phyloP scores from a whole-genome alignment of 805 yeast genomes.

The Komagataella pastoris region DNA sequence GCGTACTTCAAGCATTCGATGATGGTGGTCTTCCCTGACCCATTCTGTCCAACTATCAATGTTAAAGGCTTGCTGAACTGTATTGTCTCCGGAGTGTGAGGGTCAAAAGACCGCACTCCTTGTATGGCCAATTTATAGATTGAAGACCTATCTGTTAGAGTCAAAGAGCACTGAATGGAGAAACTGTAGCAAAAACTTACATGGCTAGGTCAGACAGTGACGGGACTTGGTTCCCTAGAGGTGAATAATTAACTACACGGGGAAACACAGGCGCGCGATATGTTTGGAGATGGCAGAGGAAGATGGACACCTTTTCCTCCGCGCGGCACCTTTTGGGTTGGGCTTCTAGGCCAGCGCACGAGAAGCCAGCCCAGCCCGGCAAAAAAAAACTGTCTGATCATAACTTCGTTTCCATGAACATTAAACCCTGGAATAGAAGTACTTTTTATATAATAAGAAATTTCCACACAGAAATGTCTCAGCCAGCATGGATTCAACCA shows the following conservation, averaged over 20 bases:
- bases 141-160: slow-evolving; percentile 22
- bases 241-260: neutral
- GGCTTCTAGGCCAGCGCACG: neutral
- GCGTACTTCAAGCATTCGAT: slow-evolving; percentile 91
- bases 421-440: neutral
- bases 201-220: neutral
- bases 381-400: neutral
- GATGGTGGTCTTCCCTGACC: slow-evolving; percentile 92
- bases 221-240: neutral
- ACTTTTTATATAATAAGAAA: no score
- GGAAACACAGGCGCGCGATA: neutral
- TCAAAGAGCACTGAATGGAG: neutral
- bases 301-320: neutral
- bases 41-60: slow-evolving; percentile 88
- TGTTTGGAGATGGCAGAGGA: neutral
- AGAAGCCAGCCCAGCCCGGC: neutral
- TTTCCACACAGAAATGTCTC: slow-evolving; percentile 2
- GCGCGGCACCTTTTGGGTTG: neutral
- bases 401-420: neutral
- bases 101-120: slow-evolving; percentile 86
- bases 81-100: slow-evolving; percentile 73
- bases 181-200: neutral
- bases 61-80: slow-evolving; percentile 87
- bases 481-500: slow-evolving; percentile 19
- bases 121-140: slow-evolving; percentile 54